Base-by-base conservation (phyloP, 345 rosid genomes). In the Salix caprea region DNA sequence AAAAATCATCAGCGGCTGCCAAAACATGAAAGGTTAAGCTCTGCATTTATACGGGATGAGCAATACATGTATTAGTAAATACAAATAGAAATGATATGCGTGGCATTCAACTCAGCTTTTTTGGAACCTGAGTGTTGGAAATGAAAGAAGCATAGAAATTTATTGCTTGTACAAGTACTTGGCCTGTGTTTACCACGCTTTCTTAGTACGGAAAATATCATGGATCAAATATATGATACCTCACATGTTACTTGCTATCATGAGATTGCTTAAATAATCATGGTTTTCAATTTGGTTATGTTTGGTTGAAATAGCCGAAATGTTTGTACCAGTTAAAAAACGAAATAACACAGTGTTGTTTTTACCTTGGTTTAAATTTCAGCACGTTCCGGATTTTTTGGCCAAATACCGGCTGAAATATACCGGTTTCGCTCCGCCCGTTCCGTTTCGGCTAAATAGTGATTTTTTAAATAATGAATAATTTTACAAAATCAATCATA, bases 61-160 rank as follows among this genome's bases (percentile, higher is more conserved):
- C 30, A 70, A 23, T 75, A 39, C 16, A 77, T 79, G 70, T 81
- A 75, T 48, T 71, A 24, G 39, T 36, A 50, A 37, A 54, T 48
- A 6, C 69, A 6, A 44, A 58, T 1, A 1, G 66, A n/a, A 70
- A 42, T 37, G 77, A 70, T 54, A 73, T 71, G 76, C 67, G 21
- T 68, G 46, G 78, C 84, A 79, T 85, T 82, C 84, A 48, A 72
- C 88, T 82, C 90, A 78, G 90, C 77, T 78, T 83, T 83, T 88
- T 85, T 82, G 72, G 77, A 76, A 80, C 88, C 91, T 78, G 91
- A 80, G 86, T 85, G 69, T 65, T 81, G 83, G 65, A 74, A 82
- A 77, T 84, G 64, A 37, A 37, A 70, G 76, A 70, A 44, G 73
- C 3, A 61, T 54, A 30, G 72, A 44, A 75, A 39, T 26, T 30